Evolutionary conservation across 768 basidiomycete genomes (phyloP), one percentile per base, ranked within the genome.

Genomic region (Lyophyllum semitale): DNA sequence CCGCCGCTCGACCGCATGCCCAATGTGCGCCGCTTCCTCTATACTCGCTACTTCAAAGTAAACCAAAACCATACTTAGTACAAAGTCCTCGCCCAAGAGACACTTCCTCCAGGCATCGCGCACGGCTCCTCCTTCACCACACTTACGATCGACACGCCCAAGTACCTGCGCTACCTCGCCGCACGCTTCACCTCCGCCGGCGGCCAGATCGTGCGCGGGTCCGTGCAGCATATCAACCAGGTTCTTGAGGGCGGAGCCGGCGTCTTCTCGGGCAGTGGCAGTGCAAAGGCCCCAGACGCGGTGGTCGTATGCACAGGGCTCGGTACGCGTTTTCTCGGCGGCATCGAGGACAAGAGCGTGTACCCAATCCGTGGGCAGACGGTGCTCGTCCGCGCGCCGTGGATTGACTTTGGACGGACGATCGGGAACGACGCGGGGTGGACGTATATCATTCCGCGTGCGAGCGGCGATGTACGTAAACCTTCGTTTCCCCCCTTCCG

Each of bases 281-380:
- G n/a, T n/a, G n/a, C n/a, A n/a, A n/a, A n/a, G 0, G 53, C 73
- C 13, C 76, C 79, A 0, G 80, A 83, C 44, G 89, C 84, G 0
- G 64, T 93, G 1, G 67, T 94, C 5, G 81, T 88, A 9, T 93
- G 90, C 60, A 77, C 83, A 0, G 92, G 92, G 0, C 68, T 95
- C 20, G 89, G 88, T 3, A 84, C 93, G 8, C 78, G 83, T 47
- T 84, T 83, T 29, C 77, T 96, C 40, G 82, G 89, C 12, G 94
- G 93, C 5, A 84, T 95, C 2, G 87, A 94, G 63, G 95, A 97
- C 68, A 77, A 77, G 54, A 74, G 73, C 22, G 73, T 94, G 22
- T 84, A 83, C 65, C 92, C 94, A 0, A 81, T 94, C 59, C 79
- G 93, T 41, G 94, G 94, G 8, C 95, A 96, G 71, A 88, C 91